These are phyloP conservation scores for Tetrahymena thermophila DNA, from an alignment of 73 alveolate genomes.

Conservation along the genomic window DNA sequence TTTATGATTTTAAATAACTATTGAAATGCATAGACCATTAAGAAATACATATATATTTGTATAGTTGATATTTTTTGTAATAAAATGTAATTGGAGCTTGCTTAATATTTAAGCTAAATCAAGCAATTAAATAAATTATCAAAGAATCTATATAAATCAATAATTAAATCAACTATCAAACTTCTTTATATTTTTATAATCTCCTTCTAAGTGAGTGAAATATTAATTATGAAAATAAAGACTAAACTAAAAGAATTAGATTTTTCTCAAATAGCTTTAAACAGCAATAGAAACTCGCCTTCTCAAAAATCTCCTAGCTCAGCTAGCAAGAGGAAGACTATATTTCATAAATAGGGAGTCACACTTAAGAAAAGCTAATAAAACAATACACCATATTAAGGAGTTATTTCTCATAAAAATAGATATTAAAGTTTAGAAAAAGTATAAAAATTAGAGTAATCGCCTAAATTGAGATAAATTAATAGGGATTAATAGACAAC, in stretches of 20 bases:
- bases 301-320: neutral
- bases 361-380: neutral
- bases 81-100: neutral
- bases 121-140: neutral
- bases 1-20: no score
- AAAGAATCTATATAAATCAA: neutral
- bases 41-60: neutral
- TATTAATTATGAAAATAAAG: neutral
- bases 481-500: neutral
- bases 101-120: neutral
- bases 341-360: neutral
- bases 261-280: neutral
- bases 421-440: neutral
- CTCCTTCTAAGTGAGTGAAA: neutral
- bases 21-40: neutral
- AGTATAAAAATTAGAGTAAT: neutral
- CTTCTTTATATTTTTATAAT: neutral
- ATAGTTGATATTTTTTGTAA: neutral
- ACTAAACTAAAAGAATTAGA: neutral
- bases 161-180: neutral
- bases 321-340: neutral
- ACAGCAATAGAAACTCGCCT: neutral
- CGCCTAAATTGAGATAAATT: neutral
- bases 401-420: neutral
- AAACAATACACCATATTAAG: no score